Evolutionary conservation across 768 basidiomycete genomes (phyloP).

Genomic region (Leucosporidium creatinivorum): DNA sequence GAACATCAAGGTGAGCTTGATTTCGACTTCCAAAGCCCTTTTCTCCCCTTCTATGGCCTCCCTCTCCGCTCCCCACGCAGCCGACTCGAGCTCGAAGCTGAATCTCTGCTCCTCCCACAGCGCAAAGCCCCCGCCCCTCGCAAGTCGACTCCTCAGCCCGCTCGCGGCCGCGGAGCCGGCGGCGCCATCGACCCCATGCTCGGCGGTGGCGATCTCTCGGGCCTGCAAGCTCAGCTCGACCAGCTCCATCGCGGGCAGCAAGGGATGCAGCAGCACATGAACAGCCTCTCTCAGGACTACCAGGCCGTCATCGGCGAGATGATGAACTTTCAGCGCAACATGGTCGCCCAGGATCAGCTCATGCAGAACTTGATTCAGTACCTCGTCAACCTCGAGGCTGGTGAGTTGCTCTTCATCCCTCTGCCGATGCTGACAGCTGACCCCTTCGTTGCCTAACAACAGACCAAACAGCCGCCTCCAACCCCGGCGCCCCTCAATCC

Average conservation of each 20-base stretch:
- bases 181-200: not conserved
- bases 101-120: not conserved
- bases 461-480: slow-evolving; percentile 27
- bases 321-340: slow-evolving; percentile 62
- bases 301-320: slow-evolving; percentile 63
- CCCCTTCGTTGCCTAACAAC: not conserved
- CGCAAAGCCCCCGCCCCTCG: slow-evolving; percentile 23
- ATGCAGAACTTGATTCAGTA: slow-evolving; percentile 76
- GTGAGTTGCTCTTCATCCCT: slow-evolving; percentile 36
- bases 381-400: slow-evolving; percentile 64
- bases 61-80: no score
- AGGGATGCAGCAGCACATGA: slow-evolving; percentile 52
- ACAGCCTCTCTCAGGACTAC: slow-evolving; percentile 57
- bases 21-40: not conserved
- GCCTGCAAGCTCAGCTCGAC: slow-evolving; percentile 51
- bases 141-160: not conserved
- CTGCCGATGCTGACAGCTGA: not conserved
- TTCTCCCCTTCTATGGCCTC: not conserved
- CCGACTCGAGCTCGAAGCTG: not conserved
- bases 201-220: slow-evolving; percentile 36
- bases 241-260: slow-evolving; percentile 49
- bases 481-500: slow-evolving; percentile 8
- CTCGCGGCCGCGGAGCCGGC: not conserved
- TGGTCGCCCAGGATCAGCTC: slow-evolving; percentile 75
- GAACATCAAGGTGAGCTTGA: slow-evolving; percentile 46